Evolutionary conservation across 257 asterid genomes (phyloP), one percentile per base, ranked within the genome.

Genomic region (Ligustrum vulgare): DNA sequence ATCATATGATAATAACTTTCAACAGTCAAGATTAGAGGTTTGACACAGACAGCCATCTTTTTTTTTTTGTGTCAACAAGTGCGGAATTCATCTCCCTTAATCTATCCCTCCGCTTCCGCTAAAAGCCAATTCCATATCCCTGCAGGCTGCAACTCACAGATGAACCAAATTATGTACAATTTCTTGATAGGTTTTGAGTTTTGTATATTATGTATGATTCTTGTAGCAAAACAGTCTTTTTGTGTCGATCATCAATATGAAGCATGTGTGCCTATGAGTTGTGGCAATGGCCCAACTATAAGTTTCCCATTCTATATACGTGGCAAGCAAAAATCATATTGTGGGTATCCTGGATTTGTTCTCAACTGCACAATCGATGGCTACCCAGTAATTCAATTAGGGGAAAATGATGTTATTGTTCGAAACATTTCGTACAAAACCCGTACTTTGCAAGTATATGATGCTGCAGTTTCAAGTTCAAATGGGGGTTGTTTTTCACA

Each of bases 281-380:
- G 95, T 37, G 77, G 73, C 3, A 3, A 54, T 47, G 91, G 92
- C 70, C 90, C 85, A 20, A 78, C 2, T 28, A 80, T 92, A 64
- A 87, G 83, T 51, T 92, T 81, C 74, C 97, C 97, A 4, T 92
- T 92, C 77, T 77, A 74, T 34, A 71, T 92, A 41, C 47, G 35
- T 47, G 72, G 51, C 33, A 0, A 0, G 23, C 91, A 87, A 67
- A 73, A 86, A 72, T 20, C 86, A 0, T 84, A 82, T 32, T 90
- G 97, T 74, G 95, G 91, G 6, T 79, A 12, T 68, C 84, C 85
- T 33, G 86, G 77, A 11, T 84, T 87, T 70, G 72, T 0, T 18
- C 54, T 93, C 31, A 60, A 18, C 3, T 93, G 97, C 73, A 67
- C 75, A 75, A 43, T 7, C 6, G 49, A 49, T 28, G 85, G 82